Evolutionary conservation across 2,329 filamentous ascomycete genomes (phyloP).

Genomic region (Tympanopsis confertula): DNA sequence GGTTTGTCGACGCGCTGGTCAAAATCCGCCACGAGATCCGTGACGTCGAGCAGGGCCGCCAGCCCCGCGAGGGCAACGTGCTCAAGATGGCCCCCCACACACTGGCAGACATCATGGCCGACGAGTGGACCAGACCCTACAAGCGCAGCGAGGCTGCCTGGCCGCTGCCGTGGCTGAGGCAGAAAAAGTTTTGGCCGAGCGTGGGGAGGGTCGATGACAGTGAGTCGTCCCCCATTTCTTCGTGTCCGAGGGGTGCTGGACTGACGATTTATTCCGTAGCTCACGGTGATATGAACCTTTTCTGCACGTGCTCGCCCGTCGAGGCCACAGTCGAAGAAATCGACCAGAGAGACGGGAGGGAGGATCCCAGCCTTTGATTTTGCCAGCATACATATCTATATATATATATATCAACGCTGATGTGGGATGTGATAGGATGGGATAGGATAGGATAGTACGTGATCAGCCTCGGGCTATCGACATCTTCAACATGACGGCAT

Average conservation of each 20-base stretch:
- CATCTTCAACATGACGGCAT: too few species aligned
- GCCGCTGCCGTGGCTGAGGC: slow-evolving; percentile 66
- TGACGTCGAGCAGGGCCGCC: slow-evolving; percentile 68
- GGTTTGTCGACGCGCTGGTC: slow-evolving; percentile 83
- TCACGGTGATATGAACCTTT: slow-evolving; percentile 83
- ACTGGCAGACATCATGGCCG: slow-evolving; percentile 64
- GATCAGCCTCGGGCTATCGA: too few species aligned
- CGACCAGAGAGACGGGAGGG: too few species aligned
- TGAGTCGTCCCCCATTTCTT: slow-evolving; percentile 32
- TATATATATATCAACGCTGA: too few species aligned
- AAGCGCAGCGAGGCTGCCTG: slow-evolving; percentile 75
- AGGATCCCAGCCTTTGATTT: too few species aligned
- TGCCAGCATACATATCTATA: too few species aligned
- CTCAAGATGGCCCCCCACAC: slow-evolving; percentile 84
- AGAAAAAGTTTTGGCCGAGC: slow-evolving; percentile 97
- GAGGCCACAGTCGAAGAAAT: slow-evolving; percentile 49
- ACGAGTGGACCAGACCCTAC: slow-evolving; percentile 76
- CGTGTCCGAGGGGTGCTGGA: neutral
- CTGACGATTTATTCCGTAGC: slow-evolving; percentile 34
- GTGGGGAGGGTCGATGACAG: slow-evolving; percentile 81
- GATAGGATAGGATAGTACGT: too few species aligned
- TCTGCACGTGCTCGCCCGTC: slow-evolving; percentile 86
- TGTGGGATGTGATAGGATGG: too few species aligned
- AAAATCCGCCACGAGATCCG: slow-evolving; percentile 76
- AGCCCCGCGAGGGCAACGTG: slow-evolving; percentile 67